These are phyloP conservation scores for Malus hybrid DNA, from an alignment of 331 rosid genomes.

Conservation along the genomic window DNA sequence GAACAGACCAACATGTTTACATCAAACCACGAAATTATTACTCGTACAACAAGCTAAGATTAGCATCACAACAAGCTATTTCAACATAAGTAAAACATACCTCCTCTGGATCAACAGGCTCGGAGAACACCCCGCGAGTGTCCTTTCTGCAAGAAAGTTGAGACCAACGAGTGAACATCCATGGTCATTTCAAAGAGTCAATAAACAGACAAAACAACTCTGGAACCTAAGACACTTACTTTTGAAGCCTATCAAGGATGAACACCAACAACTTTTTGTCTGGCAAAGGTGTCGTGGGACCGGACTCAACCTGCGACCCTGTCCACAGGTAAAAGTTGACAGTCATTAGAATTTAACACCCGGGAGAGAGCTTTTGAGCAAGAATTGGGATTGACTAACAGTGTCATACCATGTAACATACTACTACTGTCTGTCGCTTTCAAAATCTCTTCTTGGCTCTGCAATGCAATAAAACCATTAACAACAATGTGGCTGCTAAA, in stretches of 20 bases:
- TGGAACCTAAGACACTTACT: slow-evolving; percentile 47
- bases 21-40: slow-evolving; percentile 14
- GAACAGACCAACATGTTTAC: slow-evolving; percentile 13
- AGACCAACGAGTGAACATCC: slow-evolving; percentile 24
- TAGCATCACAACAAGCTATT: not conserved
- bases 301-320: slow-evolving; percentile 81
- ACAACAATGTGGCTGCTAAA: slow-evolving; percentile 34
- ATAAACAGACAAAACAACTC: slow-evolving; percentile 8
- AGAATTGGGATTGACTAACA: slow-evolving; percentile 29
- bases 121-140: slow-evolving; percentile 85
- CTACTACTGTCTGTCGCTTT: slow-evolving; percentile 79
- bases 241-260: slow-evolving; percentile 98
- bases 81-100: slow-evolving; percentile 23
- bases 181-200: slow-evolving; percentile 4
- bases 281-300: slow-evolving; percentile 99
- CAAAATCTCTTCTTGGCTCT: slow-evolving; percentile 60
- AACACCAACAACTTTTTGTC: slow-evolving; percentile 99
- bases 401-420: slow-evolving; percentile 54
- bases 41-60: not conserved
- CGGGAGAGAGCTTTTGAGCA: slow-evolving; percentile 17
- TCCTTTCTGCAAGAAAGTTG: slow-evolving; percentile 70
- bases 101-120: slow-evolving; percentile 96
- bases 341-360: slow-evolving; percentile 15
- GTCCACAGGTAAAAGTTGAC: slow-evolving; percentile 49
- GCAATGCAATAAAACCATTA: slow-evolving; percentile 45